Conservation (phyloP, 257 asterid species). For the Solanum corneliomulleri region DNA sequence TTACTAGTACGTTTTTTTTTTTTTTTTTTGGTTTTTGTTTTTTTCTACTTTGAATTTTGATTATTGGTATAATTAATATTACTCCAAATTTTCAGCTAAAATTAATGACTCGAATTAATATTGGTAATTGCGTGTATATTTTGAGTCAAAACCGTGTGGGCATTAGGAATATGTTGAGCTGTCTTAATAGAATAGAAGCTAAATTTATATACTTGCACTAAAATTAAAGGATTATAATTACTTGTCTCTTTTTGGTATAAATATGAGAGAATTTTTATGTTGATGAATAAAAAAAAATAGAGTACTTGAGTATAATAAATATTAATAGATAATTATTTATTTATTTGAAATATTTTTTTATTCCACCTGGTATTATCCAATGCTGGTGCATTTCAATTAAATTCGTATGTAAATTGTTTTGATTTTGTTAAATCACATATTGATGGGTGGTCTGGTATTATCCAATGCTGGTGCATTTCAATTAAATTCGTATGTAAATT, state of each 20-base stretch:
- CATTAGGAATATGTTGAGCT: neutral
- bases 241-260: neutral
- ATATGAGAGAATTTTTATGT: neutral
- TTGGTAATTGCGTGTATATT: neutral
- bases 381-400: too few species aligned
- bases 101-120: neutral
- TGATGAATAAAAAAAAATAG: neutral
- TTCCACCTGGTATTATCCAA: neutral
- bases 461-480: too few species aligned
- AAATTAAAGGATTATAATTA: neutral
- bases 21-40: neutral
- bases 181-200: neutral
- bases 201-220: neutral
- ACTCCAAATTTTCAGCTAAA: neutral
- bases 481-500: too few species aligned
- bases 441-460: neutral
- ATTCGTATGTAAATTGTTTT: too few species aligned
- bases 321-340: neutral
- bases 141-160: conserved; percentile 7
- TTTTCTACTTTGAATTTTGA: neutral
- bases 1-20: neutral
- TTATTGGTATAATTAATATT: neutral
- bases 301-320: neutral
- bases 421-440: too few species aligned
- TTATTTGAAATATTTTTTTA: neutral